Evolutionary conservation across 306 rosid genomes (phyloP).

Genomic region (Inga oerstediana): DNA sequence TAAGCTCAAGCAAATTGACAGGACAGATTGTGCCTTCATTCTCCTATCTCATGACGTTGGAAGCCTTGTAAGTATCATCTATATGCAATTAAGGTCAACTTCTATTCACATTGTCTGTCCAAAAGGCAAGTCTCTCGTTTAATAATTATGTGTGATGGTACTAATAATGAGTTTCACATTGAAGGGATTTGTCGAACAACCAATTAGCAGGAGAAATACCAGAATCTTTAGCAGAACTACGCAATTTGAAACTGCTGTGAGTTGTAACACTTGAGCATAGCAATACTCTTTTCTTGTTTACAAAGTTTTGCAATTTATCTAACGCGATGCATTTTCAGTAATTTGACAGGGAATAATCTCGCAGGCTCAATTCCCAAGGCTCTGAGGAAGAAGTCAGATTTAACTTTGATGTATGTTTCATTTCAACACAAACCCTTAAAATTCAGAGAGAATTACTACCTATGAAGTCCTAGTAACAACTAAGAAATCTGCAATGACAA

Average conservation of each 20-base stretch:
- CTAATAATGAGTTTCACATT: not conserved
- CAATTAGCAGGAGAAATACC: constrained; percentile 34
- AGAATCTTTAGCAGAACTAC: constrained; percentile 22
- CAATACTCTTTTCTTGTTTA: not conserved
- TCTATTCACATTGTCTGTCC: not conserved
- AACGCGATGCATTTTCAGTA: not conserved
- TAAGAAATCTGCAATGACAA: too few relatives aligned
- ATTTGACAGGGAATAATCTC: constrained; percentile 36
- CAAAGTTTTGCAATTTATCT: not conserved
- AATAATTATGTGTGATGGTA: not conserved
- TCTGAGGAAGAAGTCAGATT: constrained; percentile 16
- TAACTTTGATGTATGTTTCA: constrained; percentile 18
- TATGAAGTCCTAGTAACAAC: too few relatives aligned
- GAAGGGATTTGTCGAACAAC: constrained; percentile 30
- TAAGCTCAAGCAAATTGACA: not conserved
- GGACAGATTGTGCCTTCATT: not conserved
- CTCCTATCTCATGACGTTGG: not conserved
- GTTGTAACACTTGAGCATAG: not conserved
- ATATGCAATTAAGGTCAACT: too few relatives aligned
- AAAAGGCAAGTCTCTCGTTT: too few relatives aligned
- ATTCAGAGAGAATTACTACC: too few relatives aligned
- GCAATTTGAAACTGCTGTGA: constrained; percentile 35
- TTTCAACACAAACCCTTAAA: too few relatives aligned
- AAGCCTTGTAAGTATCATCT: constrained; percentile 1
- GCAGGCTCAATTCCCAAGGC: constrained; percentile 33